Percentiles rank a stretch among this genome's conserved stretches.
These are phyloP conservation scores for Penicillium rolfsii DNA, from an alignment of 2,329 filamentous ascomycete species.

Conservation along the genomic window DNA sequence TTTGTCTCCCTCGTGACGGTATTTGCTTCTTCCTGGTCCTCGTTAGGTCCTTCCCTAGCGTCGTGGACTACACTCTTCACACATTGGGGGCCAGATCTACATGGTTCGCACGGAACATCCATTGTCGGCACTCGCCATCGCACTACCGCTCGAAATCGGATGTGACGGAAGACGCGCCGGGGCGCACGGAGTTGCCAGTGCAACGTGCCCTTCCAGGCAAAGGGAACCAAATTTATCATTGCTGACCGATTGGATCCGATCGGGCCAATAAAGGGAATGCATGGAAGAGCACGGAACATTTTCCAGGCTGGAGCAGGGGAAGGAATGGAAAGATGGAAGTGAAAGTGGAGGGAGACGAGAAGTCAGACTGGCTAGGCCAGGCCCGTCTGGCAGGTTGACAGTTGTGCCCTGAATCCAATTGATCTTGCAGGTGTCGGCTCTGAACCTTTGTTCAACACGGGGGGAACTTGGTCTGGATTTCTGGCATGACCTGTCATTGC, in stretches of 20 bases:
- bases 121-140: constrained; percentile 7
- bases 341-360: not conserved
- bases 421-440: constrained; percentile 10
- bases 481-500: constrained; percentile 30
- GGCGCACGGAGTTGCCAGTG: constrained; percentile 20
- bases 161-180: constrained; percentile 14
- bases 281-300: constrained; percentile 16
- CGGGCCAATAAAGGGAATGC: constrained; percentile 15
- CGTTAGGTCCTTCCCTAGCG: too few relatives aligned
- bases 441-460: constrained; percentile 17
- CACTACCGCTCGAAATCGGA: constrained; percentile 15
- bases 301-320: not conserved
- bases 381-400: not conserved
- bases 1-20: not conserved
- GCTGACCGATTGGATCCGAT: constrained; percentile 13
- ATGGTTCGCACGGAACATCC: not conserved
- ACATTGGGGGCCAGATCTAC: not conserved
- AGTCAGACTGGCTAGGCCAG: constrained; percentile 7
- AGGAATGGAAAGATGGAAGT: too few relatives aligned
- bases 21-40: not conserved
- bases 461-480: constrained; percentile 2
- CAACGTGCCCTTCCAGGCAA: constrained; percentile 22
- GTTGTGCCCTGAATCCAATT: constrained; percentile 8
- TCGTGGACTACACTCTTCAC: not conserved
- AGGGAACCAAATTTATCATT: constrained; percentile 7